Conservation (phyloP, 441 rosid genomes). For the Omphalea diandra region DNA sequence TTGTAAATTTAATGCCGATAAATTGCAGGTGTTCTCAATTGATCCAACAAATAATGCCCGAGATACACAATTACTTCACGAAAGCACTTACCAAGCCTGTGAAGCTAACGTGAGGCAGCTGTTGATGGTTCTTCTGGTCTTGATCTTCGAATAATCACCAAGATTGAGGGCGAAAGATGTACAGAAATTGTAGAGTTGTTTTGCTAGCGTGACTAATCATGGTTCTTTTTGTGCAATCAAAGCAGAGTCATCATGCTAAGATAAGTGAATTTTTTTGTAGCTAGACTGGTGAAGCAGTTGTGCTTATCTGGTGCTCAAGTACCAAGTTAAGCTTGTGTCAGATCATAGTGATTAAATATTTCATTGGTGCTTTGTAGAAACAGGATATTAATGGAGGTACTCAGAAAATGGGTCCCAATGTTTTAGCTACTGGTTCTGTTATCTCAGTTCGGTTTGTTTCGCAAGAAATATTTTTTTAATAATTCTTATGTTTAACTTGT, state of each 20-base stretch:
- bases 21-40: constrained; percentile 71
- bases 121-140: constrained; percentile 27
- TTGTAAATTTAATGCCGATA: constrained; percentile 1
- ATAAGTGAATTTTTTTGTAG: neutral
- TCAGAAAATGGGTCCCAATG: too few species aligned
- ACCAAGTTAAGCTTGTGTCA: neutral
- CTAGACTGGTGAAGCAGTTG: neutral
- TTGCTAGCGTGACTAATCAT: constrained; percentile 16
- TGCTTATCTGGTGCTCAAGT: neutral
- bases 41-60: constrained; percentile 70
- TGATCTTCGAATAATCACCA: constrained; percentile 1
- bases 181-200: constrained; percentile 18
- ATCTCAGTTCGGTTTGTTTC: too few species aligned
- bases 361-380: neutral
- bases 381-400: too few species aligned
- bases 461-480: too few species aligned
- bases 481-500: too few species aligned
- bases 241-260: neutral
- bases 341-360: too few species aligned
- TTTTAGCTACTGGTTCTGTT: too few species aligned
- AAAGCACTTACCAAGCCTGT: constrained; percentile 62
- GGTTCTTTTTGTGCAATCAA: constrained; percentile 7
- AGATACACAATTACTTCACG: constrained; percentile 62
- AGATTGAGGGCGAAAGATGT: constrained; percentile 18
- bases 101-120: constrained; percentile 44